Evolutionary conservation across 371 early-diverging fungal species (phyloP).

Genomic region (Mortierella sp.): DNA sequence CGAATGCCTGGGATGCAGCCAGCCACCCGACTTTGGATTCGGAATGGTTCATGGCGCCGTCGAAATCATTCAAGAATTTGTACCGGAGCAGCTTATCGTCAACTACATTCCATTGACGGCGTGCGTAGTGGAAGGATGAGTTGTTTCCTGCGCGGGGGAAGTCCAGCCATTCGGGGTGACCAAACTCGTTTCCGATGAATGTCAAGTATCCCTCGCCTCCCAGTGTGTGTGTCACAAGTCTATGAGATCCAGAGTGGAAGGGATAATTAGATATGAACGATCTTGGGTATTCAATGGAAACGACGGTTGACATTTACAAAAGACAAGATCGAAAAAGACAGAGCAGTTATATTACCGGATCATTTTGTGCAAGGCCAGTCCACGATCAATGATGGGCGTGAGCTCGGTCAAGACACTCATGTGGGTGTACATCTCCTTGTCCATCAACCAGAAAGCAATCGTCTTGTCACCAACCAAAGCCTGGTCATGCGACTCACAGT

Average conservation of each 20-base stretch:
- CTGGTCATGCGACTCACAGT: constrained; percentile 97
- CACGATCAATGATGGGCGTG: constrained; percentile 95
- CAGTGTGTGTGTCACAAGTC: constrained; percentile 86
- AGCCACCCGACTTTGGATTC: constrained; percentile 84
- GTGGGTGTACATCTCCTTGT: constrained; percentile 96
- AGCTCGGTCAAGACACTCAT: constrained; percentile 88
- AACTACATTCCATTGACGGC: constrained; percentile 94
- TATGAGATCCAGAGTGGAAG: constrained; percentile 2
- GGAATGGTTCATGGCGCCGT: constrained; percentile 84
- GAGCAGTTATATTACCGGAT: constrained; percentile 80
- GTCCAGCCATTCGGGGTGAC: constrained; percentile 99
- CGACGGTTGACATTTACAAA: no score
- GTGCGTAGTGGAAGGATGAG: constrained; percentile 92
- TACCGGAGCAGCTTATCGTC: constrained; percentile 91
- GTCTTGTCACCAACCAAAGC: constrained; percentile 98
- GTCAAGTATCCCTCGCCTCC: constrained; percentile 97
- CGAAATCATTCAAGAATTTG: constrained; percentile 93
- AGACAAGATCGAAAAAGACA: constrained; percentile 23
- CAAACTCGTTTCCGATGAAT: constrained; percentile 98
- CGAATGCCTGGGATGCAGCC: constrained; percentile 76
- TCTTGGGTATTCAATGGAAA: background rate
- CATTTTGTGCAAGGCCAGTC: constrained; percentile 95
- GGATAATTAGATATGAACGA: background rate
- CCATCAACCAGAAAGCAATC: constrained; percentile 99
- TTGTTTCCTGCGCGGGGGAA: constrained; percentile 96